Evolutionary conservation across 768 basidiomycete genomes (phyloP).

Genomic region (Tulasnella sp.): DNA sequence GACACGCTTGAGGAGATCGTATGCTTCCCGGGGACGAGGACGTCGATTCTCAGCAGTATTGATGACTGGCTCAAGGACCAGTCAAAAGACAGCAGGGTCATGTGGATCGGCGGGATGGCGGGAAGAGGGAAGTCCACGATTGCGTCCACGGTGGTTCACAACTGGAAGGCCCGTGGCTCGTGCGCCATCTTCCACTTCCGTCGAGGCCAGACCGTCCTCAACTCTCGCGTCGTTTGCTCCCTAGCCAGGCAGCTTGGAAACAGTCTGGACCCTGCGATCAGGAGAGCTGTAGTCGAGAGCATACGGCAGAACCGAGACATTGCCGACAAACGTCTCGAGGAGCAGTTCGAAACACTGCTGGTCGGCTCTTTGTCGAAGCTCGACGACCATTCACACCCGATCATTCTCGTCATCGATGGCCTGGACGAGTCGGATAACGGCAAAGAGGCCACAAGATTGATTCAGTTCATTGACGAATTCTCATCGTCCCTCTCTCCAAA

Average conservation of each 20-base stretch:
- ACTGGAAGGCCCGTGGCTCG: not conserved
- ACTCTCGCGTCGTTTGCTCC: not conserved
- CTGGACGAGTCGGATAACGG: not conserved
- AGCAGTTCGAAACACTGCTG: not conserved
- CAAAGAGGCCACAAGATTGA: not conserved
- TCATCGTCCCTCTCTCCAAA: not conserved
- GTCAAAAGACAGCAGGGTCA: not conserved
- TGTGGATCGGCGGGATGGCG: not conserved
- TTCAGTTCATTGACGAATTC: not conserved
- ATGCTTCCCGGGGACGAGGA: not conserved
- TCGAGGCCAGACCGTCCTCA: not conserved
- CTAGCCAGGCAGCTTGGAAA: not conserved
- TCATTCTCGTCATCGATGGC: not conserved
- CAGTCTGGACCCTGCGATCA: not conserved
- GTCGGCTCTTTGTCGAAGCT: not conserved
- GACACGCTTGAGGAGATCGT: slow-evolving; percentile 46
- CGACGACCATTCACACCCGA: not conserved
- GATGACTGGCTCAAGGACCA: not conserved
- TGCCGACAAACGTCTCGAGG: not conserved
- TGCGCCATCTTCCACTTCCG: not conserved
- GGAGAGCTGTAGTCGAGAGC: not conserved
- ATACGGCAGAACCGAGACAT: not conserved
- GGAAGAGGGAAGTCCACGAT: not conserved
- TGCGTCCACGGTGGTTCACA: not conserved
- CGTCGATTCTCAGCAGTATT: not conserved